A percentile compares a stretch with the other conserved stretches of the same genome.
Evolutionary conservation across 148 eudicot species (phyloP).

Genomic region (Vaccinium corymbosum): DNA sequence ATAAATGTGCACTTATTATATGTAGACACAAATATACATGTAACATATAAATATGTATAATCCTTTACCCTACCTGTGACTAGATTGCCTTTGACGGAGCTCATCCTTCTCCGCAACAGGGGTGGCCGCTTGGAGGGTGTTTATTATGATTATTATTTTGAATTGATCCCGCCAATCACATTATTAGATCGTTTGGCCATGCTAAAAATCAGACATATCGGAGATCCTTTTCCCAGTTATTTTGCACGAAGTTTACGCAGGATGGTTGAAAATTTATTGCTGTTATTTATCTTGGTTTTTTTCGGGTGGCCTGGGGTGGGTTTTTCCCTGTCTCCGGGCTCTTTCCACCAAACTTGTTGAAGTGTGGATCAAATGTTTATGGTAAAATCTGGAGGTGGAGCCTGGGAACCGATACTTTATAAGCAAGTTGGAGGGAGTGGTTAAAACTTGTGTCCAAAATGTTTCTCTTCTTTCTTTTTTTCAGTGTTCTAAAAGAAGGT

Average conservation of each 20-base stretch:
- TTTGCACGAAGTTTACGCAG: neutral
- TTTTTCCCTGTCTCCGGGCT: too few relatives aligned
- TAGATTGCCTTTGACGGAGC: too few relatives aligned
- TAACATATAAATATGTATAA: too few relatives aligned
- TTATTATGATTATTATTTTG: too few relatives aligned
- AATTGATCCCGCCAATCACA: neutral
- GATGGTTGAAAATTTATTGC: neutral
- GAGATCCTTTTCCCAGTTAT: neutral
- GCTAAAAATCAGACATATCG: neutral
- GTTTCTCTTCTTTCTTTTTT: too few relatives aligned
- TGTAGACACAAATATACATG: too few relatives aligned
- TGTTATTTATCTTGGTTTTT: neutral
- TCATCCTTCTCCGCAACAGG: neutral
- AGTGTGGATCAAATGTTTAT: too few relatives aligned
- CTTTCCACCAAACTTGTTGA: too few relatives aligned
- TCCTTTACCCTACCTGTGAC: neutral
- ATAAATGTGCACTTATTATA: too few relatives aligned
- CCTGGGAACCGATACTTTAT: neutral
- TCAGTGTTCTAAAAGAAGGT: too few relatives aligned
- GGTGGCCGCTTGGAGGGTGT: neutral
- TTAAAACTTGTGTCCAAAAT: neutral
- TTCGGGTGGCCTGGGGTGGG: too few relatives aligned
- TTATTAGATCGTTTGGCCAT: neutral
- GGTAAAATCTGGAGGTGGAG: neutral
- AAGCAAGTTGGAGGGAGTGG: neutral